Percentiles rank a stretch among this genome's conserved stretches.
Evolutionary conservation across 2,329 filamentous ascomycete genomes (phyloP).

Genomic region (Neonectria magnoliae): DNA sequence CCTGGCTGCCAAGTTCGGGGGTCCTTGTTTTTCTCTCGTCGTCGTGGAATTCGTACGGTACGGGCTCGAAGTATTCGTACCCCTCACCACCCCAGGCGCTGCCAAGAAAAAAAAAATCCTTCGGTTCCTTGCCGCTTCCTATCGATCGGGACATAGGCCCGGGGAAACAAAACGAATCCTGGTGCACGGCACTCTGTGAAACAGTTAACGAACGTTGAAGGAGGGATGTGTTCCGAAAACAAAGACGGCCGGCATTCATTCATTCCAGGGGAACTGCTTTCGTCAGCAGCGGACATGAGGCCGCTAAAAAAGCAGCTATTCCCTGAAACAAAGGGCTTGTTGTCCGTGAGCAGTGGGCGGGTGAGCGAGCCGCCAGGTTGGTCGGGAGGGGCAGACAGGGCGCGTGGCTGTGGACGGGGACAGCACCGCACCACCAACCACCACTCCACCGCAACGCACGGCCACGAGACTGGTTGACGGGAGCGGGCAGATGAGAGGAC

Average conservation of each 20-base stretch:
- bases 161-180: neutral
- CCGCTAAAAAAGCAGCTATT: constrained; percentile 21
- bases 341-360: neutral
- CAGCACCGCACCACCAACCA: constrained; percentile 29
- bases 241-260: constrained; percentile 1
- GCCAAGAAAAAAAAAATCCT: constrained; percentile 2
- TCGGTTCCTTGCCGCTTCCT: constrained; percentile 5
- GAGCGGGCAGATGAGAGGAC: constrained; percentile 4
- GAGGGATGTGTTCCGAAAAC: neutral
- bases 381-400: constrained; percentile 15
- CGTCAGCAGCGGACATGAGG: constrained; percentile 19
- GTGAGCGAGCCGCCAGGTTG: constrained; percentile 6
- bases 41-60: constrained; percentile 30
- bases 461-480: constrained; percentile 11
- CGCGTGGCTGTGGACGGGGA: constrained; percentile 30
- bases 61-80: constrained; percentile 15
- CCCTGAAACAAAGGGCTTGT: constrained; percentile 39
- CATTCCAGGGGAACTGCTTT: constrained; percentile 25
- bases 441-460: constrained; percentile 28
- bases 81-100: neutral
- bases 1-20: constrained; percentile 19
- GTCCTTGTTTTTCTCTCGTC: constrained; percentile 20
- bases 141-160: neutral
- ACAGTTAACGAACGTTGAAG: neutral
- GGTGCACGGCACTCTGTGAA: neutral